Conservation (phyloP, 306 rosid genomes). For the Gastrolobium villosum region DNA sequence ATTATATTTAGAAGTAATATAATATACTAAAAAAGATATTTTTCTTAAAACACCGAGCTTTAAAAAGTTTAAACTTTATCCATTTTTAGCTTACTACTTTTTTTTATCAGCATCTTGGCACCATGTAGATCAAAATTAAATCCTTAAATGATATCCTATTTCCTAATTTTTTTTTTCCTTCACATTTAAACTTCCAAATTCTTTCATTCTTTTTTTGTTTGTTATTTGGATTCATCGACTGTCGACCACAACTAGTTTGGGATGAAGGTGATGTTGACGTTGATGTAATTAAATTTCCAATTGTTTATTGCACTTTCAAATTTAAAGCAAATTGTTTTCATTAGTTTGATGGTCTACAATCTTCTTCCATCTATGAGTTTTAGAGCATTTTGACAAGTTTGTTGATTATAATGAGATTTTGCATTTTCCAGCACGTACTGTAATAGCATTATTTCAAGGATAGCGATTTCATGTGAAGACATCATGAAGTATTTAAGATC, state of each 20-base stretch:
- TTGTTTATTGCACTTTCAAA: neutral
- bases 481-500: conserved; percentile 20
- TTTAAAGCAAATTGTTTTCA: conserved; percentile 11
- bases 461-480: neutral
- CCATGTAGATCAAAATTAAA: neutral
- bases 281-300: too few relatives aligned
- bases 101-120: neutral
- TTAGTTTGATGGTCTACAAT: neutral
- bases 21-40: neutral
- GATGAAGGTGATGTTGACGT: too few relatives aligned
- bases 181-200: neutral
- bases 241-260: too few relatives aligned
- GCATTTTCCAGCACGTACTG: neutral
- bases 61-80: conserved; percentile 1
- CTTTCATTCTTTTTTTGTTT: too few relatives aligned
- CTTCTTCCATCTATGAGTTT: neutral
- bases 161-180: neutral
- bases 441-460: neutral
- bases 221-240: too few relatives aligned
- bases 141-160: neutral
- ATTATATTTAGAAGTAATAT: neutral
- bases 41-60: neutral
- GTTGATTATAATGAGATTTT: neutral
- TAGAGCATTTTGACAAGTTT: neutral
- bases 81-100: neutral